Conservation (phyloP, 331 rosid genomes). For the Telfairia occidentalis region DNA sequence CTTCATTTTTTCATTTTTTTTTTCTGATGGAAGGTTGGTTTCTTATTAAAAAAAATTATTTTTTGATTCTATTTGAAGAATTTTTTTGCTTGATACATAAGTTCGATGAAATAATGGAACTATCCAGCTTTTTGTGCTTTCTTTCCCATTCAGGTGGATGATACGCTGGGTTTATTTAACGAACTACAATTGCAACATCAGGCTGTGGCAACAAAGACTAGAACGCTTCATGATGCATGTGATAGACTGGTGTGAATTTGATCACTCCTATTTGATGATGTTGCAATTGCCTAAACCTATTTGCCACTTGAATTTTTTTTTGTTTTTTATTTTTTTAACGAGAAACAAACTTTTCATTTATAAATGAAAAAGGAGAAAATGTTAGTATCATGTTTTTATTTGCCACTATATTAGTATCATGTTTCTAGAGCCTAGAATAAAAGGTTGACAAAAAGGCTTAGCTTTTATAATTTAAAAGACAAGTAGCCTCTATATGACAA, state of each 20-base stretch:
- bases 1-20: too few relatives aligned
- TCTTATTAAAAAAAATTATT: too few relatives aligned
- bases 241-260: slow-evolving; percentile 61
- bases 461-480: background rate
- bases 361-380: too few relatives aligned
- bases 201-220: slow-evolving; percentile 93
- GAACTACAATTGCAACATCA: slow-evolving; percentile 87
- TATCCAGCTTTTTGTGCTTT: slow-evolving; percentile 14
- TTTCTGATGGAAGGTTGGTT: too few relatives aligned
- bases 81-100: slow-evolving; percentile 5
- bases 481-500: background rate
- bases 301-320: too few relatives aligned
- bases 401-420: background rate
- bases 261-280: slow-evolving; percentile 5
- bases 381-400: too few relatives aligned
- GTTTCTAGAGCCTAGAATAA: background rate
- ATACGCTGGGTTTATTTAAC: slow-evolving; percentile 63
- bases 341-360: too few relatives aligned
- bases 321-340: too few relatives aligned
- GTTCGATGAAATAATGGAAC: slow-evolving; percentile 11
- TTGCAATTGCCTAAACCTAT: background rate
- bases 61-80: background rate
- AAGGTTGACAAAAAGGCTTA: background rate
- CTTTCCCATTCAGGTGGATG: slow-evolving; percentile 61
- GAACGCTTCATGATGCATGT: slow-evolving; percentile 97